Percentiles rank a stretch among this genome's conserved stretches.
These are phyloP conservation scores for Rhynchospora breviuscula DNA, from an alignment of 176 grass and related monocot genomes.

Conservation along the genomic window DNA sequence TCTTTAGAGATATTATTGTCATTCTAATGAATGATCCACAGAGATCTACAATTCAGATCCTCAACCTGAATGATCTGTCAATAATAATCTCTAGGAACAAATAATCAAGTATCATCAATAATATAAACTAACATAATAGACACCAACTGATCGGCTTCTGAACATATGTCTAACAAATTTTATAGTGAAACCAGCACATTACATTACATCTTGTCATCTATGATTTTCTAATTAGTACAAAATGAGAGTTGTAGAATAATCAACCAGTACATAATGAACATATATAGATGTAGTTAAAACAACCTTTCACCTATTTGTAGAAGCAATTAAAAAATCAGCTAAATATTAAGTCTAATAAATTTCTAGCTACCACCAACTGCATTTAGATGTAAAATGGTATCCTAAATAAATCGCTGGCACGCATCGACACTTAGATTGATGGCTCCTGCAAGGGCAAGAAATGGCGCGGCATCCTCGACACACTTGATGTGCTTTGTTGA, in stretches of 20 bases:
- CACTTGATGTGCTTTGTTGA: conserved; percentile 54
- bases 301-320: neutral
- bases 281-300: neutral
- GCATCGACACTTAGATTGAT: conserved; percentile 71
- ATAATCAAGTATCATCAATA: too few species aligned
- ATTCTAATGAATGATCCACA: too few species aligned
- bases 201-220: neutral
- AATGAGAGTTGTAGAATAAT: neutral
- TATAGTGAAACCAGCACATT: neutral
- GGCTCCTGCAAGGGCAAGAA: conserved; percentile 57
- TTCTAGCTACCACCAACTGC: neutral
- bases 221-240: neutral
- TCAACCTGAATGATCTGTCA: too few species aligned
- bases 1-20: too few species aligned
- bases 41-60: too few species aligned
- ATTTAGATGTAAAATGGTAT: neutral
- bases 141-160: too few species aligned
- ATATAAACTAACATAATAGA: too few species aligned
- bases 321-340: neutral
- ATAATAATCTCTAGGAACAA: too few species aligned
- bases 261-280: neutral
- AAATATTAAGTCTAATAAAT: neutral
- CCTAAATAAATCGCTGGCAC: conserved; percentile 51
- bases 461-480: conserved; percentile 64
- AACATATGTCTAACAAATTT: too few species aligned